Base-by-base conservation (phyloP, 805 yeast genomes). In the Pichia membranifaciens region DNA sequence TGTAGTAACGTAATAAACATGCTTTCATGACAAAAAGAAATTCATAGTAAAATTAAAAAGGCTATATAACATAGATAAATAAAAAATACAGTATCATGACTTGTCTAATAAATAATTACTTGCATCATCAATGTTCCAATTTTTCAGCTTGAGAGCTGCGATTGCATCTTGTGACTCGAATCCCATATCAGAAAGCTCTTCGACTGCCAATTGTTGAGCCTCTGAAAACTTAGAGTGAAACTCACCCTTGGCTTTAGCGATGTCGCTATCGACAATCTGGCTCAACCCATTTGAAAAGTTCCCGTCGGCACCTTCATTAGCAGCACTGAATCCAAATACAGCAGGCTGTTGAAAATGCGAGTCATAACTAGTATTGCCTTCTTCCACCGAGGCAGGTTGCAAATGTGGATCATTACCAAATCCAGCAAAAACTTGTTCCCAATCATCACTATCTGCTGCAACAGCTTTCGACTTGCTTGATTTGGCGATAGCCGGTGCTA, bases 341-440 rank as follows among this genome's bases (percentile, higher is more conserved):
- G 56, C 55, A n/a, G 58, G 58, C 9, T 47, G 50, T 5, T 50
- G 53, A 41, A 53, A 53, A 15, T 45, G 45, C 12, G 50, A 29
- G 13, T 52, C 48, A 20, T 35, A 44, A 21, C 22, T 15, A n/a
- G 22, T 25, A 34, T 39, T 39, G 9, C 38, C 48, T 21, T 35
- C 35, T n/a, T 52, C 58, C 16, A 49, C 35, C 10, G 45, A 33
- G 1, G 51, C 52, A 5, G 56, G 51, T 28, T 58, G 53, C 45
- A 58, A 23, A 21, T 47, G 53, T 33, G 64, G 67, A 54, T 64
- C 72, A 53, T 83, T 84, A 16, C 91, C 90, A 61, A 87, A 85
- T 0, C 95, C 96, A 3, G 95, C 91, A 69, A 89, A 89, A 22
- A 89, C 75, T 67, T 87, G 90, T 59, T 89, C 96, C 97, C 97